Base-by-base conservation (phyloP, 2,329 filamentous ascomycete genomes). In the Aspergillus pseudonomiae region DNA sequence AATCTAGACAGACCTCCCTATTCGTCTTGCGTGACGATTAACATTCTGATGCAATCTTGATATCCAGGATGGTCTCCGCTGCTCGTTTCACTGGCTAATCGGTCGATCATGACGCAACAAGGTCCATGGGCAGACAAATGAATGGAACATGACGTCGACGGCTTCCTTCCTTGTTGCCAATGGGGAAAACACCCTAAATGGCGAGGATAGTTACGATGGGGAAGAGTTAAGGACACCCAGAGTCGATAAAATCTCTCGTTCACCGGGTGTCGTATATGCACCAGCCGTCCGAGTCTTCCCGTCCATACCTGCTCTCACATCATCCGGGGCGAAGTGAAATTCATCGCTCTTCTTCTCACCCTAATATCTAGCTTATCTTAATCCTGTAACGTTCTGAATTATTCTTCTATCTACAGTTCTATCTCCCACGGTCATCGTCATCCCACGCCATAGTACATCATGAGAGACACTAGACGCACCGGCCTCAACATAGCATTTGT, bases 401-500 rank as follows among this genome's bases (percentile, higher is more conserved):
- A 48, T 41, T 41, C 41, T 21, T 41, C 5, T 21, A 24, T 46
- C n/a, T 46, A 12, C 11, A 24, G 16, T 48, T 6, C 12, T 16
- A 7, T 10, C 6, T 26, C 12, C 45, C 45, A 14, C 14, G 12
- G 4, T 10, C 6, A 4, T 30, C 48, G n/a, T 6, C 48, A n/a
- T 32, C 16, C 32, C 28, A 32, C 26, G 6, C 9, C 14, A 26
- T 2, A 36, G 2, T 9, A 19, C 32, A 54, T 36, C 52, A 59
- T 59, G 57, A 30, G 32, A 21, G 7, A 41, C 32, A 39, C 45
- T 11, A 48, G 45, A 28, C 43, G 43, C 7, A 24, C 43, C 4
- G 28, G n/a, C 1, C 57, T 59, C 32, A 59, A 21, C 9, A 61
- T 67, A 55, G 66, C 63, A n/a, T 59, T 68, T 28, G 55, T 70